Conservation (phyloP, 2,329 filamentous ascomycete species). For the Colletotrichum abscissum region DNA sequence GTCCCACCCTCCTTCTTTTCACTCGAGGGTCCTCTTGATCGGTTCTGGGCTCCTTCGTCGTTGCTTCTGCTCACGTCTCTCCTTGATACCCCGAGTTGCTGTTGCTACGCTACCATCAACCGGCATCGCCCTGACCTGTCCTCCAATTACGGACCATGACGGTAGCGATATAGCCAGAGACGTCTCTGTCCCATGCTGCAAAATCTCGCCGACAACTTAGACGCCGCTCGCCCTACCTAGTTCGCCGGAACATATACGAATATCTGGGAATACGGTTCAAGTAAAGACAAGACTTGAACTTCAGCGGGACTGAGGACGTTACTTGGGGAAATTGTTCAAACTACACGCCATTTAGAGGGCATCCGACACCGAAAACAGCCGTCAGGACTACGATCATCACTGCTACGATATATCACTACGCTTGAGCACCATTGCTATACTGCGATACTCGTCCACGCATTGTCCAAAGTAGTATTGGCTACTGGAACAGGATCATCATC, state of each 20-base stretch:
- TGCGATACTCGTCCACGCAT: background rate
- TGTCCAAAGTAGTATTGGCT: background rate
- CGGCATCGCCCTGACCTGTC: constrained; percentile 7
- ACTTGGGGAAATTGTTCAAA: background rate
- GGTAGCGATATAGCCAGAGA: constrained; percentile 23
- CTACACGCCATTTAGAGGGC: background rate
- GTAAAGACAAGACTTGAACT: constrained; percentile 5
- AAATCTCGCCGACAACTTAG: constrained; percentile 9
- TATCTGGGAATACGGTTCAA: background rate
- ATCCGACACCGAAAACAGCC: background rate
- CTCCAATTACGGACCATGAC: constrained; percentile 22
- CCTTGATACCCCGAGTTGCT: constrained; percentile 35
- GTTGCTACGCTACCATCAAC: constrained; percentile 1
- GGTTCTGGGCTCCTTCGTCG: constrained; percentile 22
- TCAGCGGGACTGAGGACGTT: constrained; percentile 30
- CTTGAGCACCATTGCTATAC: background rate
- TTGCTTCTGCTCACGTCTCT: constrained; percentile 33
- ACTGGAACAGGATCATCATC: background rate
- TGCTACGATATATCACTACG: background rate
- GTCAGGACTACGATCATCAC: background rate
- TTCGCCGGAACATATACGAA: background rate
- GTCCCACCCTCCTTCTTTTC: constrained; percentile 30
- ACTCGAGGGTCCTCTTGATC: constrained; percentile 9
- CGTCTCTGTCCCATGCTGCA: background rate
- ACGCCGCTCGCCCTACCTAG: background rate